Conservation (phyloP, 1,284 basidiomycete genomes). For the Hymenochaete sp. region DNA sequence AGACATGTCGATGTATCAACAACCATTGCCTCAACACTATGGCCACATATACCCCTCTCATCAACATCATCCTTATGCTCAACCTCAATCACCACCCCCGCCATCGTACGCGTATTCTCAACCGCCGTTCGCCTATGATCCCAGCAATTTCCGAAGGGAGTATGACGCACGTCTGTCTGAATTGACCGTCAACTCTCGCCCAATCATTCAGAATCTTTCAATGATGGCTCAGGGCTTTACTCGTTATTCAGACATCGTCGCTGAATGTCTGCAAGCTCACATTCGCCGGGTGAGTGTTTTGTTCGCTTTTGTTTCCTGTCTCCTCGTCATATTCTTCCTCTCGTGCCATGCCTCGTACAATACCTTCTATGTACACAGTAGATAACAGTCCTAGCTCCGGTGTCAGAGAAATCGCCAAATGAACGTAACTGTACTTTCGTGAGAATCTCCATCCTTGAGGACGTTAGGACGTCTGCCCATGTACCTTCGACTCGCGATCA, state of each 20-base stretch:
- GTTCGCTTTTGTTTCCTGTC: background rate
- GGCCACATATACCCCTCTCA: slow-evolving; percentile 9
- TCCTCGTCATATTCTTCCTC: background rate
- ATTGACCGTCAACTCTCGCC: slow-evolving; percentile 92
- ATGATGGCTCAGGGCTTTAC: slow-evolving; percentile 86
- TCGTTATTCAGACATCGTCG: slow-evolving; percentile 70
- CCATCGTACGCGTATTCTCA: slow-evolving; percentile 29
- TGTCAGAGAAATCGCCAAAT: no score
- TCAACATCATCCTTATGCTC: slow-evolving; percentile 28
- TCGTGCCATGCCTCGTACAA: slow-evolving; percentile 11
- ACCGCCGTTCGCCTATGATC: slow-evolving; percentile 42
- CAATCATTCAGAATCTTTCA: slow-evolving; percentile 92
- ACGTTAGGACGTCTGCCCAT: no score
- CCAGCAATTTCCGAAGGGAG: slow-evolving; percentile 73
- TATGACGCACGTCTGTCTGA: slow-evolving; percentile 71
- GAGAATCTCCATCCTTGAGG: slow-evolving; percentile 26
- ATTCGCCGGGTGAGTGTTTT: slow-evolving; percentile 74
- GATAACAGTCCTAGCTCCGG: no score
- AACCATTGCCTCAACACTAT: slow-evolving; percentile 8
- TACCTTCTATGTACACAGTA: slow-evolving; percentile 32
- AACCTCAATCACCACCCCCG: slow-evolving; percentile 38
- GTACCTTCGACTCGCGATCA: no score
- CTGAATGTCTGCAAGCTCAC: slow-evolving; percentile 82
- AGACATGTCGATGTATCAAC: slow-evolving; percentile 17
- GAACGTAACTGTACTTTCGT: no score